Base-by-base conservation (phyloP, 805 yeast species). In the Candida nemodendra region DNA sequence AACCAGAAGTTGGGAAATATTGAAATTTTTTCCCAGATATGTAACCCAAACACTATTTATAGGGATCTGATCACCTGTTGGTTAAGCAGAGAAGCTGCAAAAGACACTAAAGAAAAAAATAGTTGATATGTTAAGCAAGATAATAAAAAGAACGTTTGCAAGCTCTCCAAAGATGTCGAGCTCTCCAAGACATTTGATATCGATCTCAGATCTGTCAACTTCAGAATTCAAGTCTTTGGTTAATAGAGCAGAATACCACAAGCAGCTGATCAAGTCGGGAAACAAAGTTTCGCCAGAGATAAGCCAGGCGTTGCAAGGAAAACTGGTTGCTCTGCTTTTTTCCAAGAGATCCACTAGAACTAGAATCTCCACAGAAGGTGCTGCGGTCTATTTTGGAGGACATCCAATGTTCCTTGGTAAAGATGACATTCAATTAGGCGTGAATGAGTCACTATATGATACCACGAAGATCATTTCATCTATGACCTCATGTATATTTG, bases 371-470 rank as follows among this genome's bases (percentile, higher is more conserved):
- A 74, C 90, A 9, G 99, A 93, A 61, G 97, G 95, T 34, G 99
- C 99, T 12, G 85, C 90, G 9, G 74, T 85, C 2, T 89, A 84
- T 59, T 84, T 91, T 50, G 98, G 98, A 14, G 98, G 90, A 5
- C 93, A 83, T 52, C 96, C 99, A 9, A 84, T 93, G 93, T 93
- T 93, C 56, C 71, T 93, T 49, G 98, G 99, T 34, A 88, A 84
- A 53, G 96, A 90, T 51, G 99, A 93, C 54, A 93, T 93, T 58
- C 99, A 93, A 64, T 70, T 93, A 39, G 99, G 99, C 30, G 96
- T 88, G 30, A 93, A 93, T 58, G 99, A 93, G 69, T 75, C 93
- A 0, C 66, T 88, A 42, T 84, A 84, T 54, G 99, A 93, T 62
- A 84, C 97, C 2, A 75, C 96, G 13, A 80, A 78, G 48, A 95